Conservation (phyloP, 106 monocot species). For the Dendrobium chrysotoxum region DNA sequence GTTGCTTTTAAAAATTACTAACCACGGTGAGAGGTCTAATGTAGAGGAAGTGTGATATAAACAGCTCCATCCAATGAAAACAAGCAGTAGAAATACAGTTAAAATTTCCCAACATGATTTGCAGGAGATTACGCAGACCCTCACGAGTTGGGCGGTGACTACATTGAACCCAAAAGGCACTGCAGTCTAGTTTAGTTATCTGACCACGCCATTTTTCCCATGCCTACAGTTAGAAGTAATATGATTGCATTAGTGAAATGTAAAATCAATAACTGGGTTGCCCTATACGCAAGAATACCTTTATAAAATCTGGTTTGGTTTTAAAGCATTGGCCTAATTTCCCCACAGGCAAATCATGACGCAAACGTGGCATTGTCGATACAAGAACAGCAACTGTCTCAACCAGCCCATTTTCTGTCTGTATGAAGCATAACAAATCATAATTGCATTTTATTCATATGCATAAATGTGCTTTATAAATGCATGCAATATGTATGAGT, state of each 20-base stretch:
- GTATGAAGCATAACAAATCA: slow-evolving; percentile 17
- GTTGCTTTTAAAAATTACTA: slow-evolving; percentile 9
- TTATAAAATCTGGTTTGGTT: slow-evolving; percentile 83
- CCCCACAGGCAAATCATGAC: slow-evolving; percentile 48
- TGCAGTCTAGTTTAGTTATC: slow-evolving; percentile 68
- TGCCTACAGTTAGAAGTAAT: slow-evolving; percentile 36
- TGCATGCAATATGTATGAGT: not conserved
- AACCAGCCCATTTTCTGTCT: slow-evolving; percentile 98
- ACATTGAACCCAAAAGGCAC: slow-evolving; percentile 96
- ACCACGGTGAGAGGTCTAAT: slow-evolving; percentile 76
- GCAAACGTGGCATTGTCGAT: slow-evolving; percentile 86
- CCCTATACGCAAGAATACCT: slow-evolving; percentile 40
- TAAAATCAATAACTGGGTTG: not conserved
- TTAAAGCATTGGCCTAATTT: slow-evolving; percentile 73
- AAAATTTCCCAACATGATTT: slow-evolving; percentile 82
- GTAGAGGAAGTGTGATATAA: slow-evolving; percentile 72
- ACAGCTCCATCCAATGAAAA: slow-evolving; percentile 87
- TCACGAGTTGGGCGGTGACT: slow-evolving; percentile 66
- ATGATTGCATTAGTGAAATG: not conserved
- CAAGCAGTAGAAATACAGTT: slow-evolving; percentile 44
- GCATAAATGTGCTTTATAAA: not conserved
- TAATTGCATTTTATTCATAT: not conserved
- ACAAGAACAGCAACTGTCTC: slow-evolving; percentile 86
- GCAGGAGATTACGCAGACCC: slow-evolving; percentile 71
- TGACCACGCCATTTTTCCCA: slow-evolving; percentile 96